These are phyloP conservation scores for Ophiostoma sp. DNA, from an alignment of 2,329 filamentous ascomycete genomes.

Conservation along the genomic window DNA sequence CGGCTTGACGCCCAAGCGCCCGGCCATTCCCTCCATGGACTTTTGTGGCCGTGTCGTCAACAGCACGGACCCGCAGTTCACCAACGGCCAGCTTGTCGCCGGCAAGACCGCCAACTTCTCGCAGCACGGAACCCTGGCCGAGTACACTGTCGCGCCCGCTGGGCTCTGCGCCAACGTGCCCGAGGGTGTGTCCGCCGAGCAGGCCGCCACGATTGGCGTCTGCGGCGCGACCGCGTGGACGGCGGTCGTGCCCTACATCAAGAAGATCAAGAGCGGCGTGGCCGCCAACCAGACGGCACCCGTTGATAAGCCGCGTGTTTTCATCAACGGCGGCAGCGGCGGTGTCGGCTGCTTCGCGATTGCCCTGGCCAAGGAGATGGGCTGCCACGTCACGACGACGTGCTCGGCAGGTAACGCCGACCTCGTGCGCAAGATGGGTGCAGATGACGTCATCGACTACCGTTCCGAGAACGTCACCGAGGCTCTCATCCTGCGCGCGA, in stretches of 20 bases:
- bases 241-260: conserved; percentile 26
- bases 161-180: conserved; percentile 22
- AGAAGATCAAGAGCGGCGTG: not conserved
- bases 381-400: conserved; percentile 34
- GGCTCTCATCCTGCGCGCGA: conserved; percentile 18
- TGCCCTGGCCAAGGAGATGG: conserved; percentile 36
- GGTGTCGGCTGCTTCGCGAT: conserved; percentile 36
- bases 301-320: conserved; percentile 24
- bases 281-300: not conserved
- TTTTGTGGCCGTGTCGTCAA: conserved; percentile 46
- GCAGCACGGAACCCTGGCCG: conserved; percentile 26
- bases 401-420: conserved; percentile 34
- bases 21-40: conserved; percentile 46
- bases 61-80: conserved; percentile 18
- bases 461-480: conserved; percentile 23
- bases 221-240: conserved; percentile 29
- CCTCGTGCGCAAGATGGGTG: conserved; percentile 35
- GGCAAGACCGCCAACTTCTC: conserved; percentile 16
- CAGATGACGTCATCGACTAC: conserved; percentile 38
- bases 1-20: conserved; percentile 34
- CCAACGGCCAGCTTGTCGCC: conserved; percentile 27
- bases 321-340: conserved; percentile 37
- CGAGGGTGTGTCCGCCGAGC: conserved; percentile 23
- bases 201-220: conserved; percentile 28
- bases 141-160: conserved; percentile 24